phyloP scores from a whole-genome alignment of 192 early-diverging fungal species.

The Neocallimastix lanati region DNA sequence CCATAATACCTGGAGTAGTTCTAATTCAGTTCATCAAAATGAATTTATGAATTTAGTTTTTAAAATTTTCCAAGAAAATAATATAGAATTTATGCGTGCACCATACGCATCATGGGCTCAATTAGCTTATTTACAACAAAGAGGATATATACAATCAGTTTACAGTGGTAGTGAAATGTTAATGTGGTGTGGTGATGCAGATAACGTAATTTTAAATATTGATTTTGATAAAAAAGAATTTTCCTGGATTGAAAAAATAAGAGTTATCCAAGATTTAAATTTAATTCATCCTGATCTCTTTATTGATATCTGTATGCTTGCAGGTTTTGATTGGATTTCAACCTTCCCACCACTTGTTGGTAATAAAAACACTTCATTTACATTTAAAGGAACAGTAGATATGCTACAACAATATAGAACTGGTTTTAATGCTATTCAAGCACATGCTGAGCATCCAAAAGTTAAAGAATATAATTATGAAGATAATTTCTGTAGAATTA shows the following conservation, averaged over 20 bases:
- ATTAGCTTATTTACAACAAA: slow-evolving; percentile 52
- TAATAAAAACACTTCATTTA: slow-evolving; percentile 27
- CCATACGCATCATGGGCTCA: slow-evolving; percentile 66
- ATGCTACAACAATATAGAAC: slow-evolving; percentile 41
- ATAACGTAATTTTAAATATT: slow-evolving; percentile 44
- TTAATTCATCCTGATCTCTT: slow-evolving; percentile 44
- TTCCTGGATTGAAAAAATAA: slow-evolving; percentile 38
- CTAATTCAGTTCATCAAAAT: slow-evolving; percentile 28
- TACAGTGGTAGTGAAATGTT: slow-evolving; percentile 53
- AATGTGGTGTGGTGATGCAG: slow-evolving; percentile 44
- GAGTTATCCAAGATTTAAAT: slow-evolving; percentile 32
- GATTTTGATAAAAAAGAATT: slow-evolving; percentile 48
- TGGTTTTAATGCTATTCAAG: slow-evolving; percentile 56
- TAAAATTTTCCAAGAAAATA: slow-evolving; percentile 50
- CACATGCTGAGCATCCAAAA: slow-evolving; percentile 29
- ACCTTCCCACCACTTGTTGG: slow-evolving; percentile 46
- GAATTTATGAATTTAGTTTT: slow-evolving; percentile 50
- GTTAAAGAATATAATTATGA: slow-evolving; percentile 41
- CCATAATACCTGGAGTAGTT: slow-evolving; percentile 26
- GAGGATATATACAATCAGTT: slow-evolving; percentile 39
- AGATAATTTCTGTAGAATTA: slow-evolving; percentile 49
- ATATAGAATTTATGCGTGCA: slow-evolving; percentile 59
- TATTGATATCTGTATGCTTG: slow-evolving; percentile 60
- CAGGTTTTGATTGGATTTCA: slow-evolving; percentile 53
- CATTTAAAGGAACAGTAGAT: slow-evolving; percentile 45